A percentile compares a stretch with the other conserved stretches of the same genome.
These are phyloP conservation scores for Colletotrichum karsti DNA, from an alignment of 2,329 filamentous ascomycete species.

Conservation along the genomic window DNA sequence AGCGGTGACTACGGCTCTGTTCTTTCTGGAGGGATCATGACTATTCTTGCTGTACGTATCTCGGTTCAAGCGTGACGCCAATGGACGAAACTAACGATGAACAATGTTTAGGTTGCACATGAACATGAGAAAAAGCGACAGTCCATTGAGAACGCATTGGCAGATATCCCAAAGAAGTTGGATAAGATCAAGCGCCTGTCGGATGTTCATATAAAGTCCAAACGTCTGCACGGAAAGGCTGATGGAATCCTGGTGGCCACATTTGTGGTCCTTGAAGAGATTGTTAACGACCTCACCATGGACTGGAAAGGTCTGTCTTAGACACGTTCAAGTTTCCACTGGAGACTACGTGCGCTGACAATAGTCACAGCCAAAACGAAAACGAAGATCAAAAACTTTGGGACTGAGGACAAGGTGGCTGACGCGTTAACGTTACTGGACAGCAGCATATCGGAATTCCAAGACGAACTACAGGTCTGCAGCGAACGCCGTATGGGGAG, in stretches of 20 bases:
- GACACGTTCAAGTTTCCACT: neutral
- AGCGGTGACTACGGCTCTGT: slow-evolving; percentile 1
- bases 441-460: neutral
- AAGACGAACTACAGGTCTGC: neutral
- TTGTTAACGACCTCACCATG: neutral
- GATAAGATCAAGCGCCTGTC: neutral
- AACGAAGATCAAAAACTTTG: neutral
- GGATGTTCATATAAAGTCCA: neutral
- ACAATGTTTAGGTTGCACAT: neutral
- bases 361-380: neutral
- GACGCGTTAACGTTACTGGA: neutral
- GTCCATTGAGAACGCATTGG: neutral
- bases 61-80: too few species aligned
- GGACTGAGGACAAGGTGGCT: neutral
- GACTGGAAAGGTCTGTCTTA: neutral
- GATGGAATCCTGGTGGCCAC: neutral
- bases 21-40: slow-evolving; percentile 3
- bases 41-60: neutral
- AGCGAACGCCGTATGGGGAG: neutral
- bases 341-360: neutral
- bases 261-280: neutral
- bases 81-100: neutral
- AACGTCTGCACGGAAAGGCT: neutral
- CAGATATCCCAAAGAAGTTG: neutral
- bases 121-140: neutral